Percentiles rank a stretch among this genome's conserved stretches.
Conservation (phyloP, 2,329 filamentous ascomycete genomes). For the Magnaporthiopsis incrustans region DNA sequence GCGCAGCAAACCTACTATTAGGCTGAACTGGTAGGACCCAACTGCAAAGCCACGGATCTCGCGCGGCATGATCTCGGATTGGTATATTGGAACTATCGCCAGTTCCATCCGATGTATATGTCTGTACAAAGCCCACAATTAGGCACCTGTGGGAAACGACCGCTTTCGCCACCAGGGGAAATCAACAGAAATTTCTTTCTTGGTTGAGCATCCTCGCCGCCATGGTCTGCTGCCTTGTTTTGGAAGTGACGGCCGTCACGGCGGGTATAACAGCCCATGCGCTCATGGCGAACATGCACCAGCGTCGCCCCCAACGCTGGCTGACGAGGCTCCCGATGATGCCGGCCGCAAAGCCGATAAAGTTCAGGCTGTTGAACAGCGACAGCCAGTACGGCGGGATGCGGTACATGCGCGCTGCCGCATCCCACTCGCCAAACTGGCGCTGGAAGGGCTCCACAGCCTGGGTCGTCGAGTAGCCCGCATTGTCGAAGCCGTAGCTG, state of each 20-base stretch:
- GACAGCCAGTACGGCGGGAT: conserved; percentile 25
- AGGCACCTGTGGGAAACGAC: neutral
- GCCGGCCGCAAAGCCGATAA: conserved; percentile 25
- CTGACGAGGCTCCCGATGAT: conserved; percentile 21
- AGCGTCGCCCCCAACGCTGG: conserved; percentile 23
- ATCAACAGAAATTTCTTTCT: neutral
- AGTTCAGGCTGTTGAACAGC: conserved; percentile 26
- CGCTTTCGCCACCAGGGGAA: too few species aligned
- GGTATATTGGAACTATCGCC: conserved; percentile 26
- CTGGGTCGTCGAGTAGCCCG: conserved; percentile 27
- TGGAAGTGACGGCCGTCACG: conserved; percentile 24
- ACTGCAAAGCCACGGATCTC: conserved; percentile 24
- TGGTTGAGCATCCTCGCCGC: conserved; percentile 26
- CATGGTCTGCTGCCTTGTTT: conserved; percentile 22
- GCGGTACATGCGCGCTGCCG: conserved; percentile 14
- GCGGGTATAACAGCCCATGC: conserved; percentile 24
- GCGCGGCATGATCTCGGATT: conserved; percentile 25
- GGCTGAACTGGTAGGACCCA: conserved; percentile 25
- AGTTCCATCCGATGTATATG: conserved; percentile 32
- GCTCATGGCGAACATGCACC: conserved; percentile 29
- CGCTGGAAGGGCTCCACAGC: conserved; percentile 27
- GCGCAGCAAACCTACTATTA: conserved; percentile 15
- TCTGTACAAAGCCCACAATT: conserved; percentile 10
- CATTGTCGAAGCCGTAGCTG: conserved; percentile 32
- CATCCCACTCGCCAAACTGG: conserved; percentile 24